Conservation (phyloP, 2,329 filamentous ascomycete species). For the Colletotrichum sp. region DNA sequence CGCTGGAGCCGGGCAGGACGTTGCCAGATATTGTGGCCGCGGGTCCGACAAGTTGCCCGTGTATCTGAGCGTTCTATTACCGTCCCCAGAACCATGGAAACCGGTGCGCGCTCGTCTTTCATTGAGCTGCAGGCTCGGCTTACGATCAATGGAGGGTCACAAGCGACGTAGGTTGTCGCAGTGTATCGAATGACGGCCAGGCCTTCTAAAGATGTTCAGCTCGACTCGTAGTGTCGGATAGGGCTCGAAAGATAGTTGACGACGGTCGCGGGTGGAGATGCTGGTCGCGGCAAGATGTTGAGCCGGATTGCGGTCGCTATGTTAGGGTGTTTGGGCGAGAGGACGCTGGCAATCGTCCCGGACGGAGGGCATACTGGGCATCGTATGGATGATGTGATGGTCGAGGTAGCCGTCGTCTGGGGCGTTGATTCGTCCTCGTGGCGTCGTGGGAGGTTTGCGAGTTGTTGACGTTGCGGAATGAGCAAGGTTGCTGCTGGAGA, state of each 20-base stretch:
- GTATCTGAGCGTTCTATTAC: background rate
- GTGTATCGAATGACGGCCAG: background rate
- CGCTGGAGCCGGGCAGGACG: background rate
- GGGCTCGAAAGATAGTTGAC: background rate
- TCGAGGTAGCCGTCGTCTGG: background rate
- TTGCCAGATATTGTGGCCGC: background rate
- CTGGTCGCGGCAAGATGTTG: background rate
- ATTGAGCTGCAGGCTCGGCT: background rate
- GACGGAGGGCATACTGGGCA: background rate
- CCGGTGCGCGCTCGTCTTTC: background rate
- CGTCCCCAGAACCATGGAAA: background rate
- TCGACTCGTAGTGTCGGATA: background rate
- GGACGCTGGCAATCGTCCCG: background rate
- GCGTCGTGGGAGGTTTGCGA: background rate
- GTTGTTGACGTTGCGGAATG: background rate
- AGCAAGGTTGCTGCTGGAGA: background rate
- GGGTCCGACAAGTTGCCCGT: background rate
- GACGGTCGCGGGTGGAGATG: background rate
- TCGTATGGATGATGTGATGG: background rate
- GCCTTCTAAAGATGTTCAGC: background rate
- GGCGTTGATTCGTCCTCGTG: background rate
- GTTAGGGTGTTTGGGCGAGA: background rate
- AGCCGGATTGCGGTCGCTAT: background rate
- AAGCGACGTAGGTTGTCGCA: background rate
- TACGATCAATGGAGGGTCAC: background rate